Evolutionary conservation across 2,329 filamentous ascomycete genomes (phyloP), one percentile per base, ranked within the genome.

Genomic region (Pseudogymnoascus sp.): DNA sequence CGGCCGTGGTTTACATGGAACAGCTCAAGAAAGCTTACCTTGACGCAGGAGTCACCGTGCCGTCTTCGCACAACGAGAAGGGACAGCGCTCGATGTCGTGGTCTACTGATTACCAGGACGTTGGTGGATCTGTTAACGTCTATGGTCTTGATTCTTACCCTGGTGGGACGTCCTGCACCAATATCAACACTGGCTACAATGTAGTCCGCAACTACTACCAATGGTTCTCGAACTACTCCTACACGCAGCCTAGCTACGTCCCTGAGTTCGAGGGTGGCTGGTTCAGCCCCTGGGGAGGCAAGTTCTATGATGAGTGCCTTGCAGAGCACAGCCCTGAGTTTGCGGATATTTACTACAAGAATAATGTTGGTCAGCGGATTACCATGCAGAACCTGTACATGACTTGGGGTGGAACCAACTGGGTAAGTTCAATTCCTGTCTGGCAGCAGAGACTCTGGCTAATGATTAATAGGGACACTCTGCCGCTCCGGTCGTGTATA

Each of bases 161-260:
- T 0, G 78, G 78, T 25, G 78, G 81, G 0, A 67, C 80, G 8
- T 79, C 78, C 6, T 84, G 82, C 69, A 81, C 78, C 1, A 81
- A 83, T 62, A 75, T 75, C 0, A 72, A 79, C 51, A 73, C 75
- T 6, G 81, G 80, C 0, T 84, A 83, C 68, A 79, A 74, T 28
- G 71, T 83, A 1, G 76, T 81, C 2, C 77, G 81, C 25, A 83
- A 77, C 4, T 85, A 85, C 68, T 80, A 81, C 65, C 78, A 84
- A 66, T 84, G 81, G 80, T 85, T 85, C 67, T 76, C 78, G n/a
- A 80, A 81, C 43, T 82, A 82, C 63, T 81, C 81, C 0, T 79
- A 73, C 60, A 82, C 81, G 1, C 82, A 85, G 68, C 83, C 82
- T 1, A 76, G 77, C 57, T 83, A 78, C 64, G 69, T 84, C 0